Conservation (phyloP, 2,329 filamentous ascomycete genomes). For the Fusarium devonianum region DNA sequence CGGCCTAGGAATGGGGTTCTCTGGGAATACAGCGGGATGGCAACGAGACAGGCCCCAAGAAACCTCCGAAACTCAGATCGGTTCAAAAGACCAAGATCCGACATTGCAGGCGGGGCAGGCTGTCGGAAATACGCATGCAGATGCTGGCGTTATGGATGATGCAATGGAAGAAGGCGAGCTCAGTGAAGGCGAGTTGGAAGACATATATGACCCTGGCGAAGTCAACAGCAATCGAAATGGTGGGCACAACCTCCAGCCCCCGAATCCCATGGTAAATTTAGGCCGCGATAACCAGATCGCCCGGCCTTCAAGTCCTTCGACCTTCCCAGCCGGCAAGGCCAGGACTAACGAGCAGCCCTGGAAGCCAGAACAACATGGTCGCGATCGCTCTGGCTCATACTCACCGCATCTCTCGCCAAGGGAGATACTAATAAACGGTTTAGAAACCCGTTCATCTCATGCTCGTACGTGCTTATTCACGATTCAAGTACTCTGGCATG, state of each 20-base stretch:
- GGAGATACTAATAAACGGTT: constrained; percentile 48
- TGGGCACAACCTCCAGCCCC: neutral
- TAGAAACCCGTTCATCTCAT: constrained; percentile 18
- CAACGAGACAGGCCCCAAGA: constrained; percentile 26
- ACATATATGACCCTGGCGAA: constrained; percentile 58
- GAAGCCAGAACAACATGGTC: constrained; percentile 30
- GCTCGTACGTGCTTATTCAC: constrained; percentile 10
- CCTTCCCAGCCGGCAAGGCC: neutral
- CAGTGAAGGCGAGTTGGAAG: constrained; percentile 71
- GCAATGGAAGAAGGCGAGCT: constrained; percentile 76
- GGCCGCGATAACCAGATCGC: neutral
- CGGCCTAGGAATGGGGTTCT: constrained; percentile 44
- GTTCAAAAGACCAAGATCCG: neutral
- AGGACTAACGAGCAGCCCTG: constrained; percentile 3
- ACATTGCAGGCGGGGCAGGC: neutral
- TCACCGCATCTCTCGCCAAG: constrained; percentile 60
- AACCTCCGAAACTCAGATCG: constrained; percentile 3
- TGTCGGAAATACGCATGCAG: constrained; percentile 3
- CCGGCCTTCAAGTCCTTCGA: neutral
- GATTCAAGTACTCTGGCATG: neutral
- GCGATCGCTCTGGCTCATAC: constrained; percentile 60
- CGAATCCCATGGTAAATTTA: neutral
- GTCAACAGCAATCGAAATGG: constrained; percentile 7
- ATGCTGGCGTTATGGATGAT: constrained; percentile 20
- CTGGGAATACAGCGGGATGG: constrained; percentile 23